phyloP scores from a whole-genome alignment of 2,329 filamentous ascomycete species.

The Cryphonectria parasitica region DNA sequence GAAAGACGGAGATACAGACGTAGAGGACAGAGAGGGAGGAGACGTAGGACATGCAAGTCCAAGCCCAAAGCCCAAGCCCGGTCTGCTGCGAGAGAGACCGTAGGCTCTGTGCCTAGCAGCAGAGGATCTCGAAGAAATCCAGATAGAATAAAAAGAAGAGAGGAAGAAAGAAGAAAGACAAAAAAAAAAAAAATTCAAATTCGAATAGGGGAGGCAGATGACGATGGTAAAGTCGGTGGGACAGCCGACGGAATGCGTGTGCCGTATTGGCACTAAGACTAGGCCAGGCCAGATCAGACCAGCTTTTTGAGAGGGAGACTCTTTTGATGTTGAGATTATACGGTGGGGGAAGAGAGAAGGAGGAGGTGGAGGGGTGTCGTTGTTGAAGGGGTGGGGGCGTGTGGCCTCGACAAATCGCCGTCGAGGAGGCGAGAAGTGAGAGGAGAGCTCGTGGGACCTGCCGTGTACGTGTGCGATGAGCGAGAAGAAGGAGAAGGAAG shows the following conservation, averaged over 20 bases:
- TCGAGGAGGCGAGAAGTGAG: neutral
- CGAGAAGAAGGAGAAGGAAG: neutral
- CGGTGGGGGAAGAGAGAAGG: neutral
- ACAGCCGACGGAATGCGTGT: neutral
- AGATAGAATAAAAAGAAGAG: too few species aligned
- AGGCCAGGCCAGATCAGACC: neutral
- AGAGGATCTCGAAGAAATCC: neutral
- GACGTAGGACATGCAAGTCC: constrained; percentile 10
- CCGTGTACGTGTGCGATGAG: constrained; percentile 4
- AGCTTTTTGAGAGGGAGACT: neutral
- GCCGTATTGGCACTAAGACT: constrained; percentile 2
- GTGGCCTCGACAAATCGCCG: constrained; percentile 8
- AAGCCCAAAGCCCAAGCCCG: neutral
- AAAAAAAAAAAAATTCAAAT: neutral
- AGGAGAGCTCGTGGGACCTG: neutral
- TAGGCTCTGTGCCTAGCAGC: constrained; percentile 21
- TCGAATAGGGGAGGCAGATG: neutral
- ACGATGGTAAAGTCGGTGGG: neutral
- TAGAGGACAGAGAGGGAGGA: neutral
- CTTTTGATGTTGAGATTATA: neutral
- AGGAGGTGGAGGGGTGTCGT: neutral
- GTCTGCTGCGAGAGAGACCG: constrained; percentile 4
- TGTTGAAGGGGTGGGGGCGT: neutral
- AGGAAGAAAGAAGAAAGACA: neutral
- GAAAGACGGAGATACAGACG: neutral